These are phyloP conservation scores for Pilobolus umbonatus DNA, from an alignment of 192 early-diverging fungal genomes.

Conservation along the genomic window DNA sequence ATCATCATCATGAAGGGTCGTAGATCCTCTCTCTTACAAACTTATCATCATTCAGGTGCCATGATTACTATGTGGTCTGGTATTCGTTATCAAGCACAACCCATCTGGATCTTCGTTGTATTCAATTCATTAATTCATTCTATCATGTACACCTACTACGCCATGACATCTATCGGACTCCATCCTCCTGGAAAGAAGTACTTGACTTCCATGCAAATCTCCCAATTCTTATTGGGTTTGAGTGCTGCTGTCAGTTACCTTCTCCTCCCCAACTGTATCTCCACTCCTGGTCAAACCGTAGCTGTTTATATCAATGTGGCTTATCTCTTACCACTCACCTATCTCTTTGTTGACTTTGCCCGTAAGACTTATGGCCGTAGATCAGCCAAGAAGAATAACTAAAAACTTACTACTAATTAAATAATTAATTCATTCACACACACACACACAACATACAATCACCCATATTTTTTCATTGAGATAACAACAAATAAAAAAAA, in stretches of 20 bases:
- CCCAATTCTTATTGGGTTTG: constrained; percentile 76
- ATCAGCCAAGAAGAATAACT: too few relatives aligned
- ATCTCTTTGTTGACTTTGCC: constrained; percentile 79
- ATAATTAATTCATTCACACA: too few relatives aligned
- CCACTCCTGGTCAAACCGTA: constrained; percentile 43
- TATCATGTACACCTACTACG: constrained; percentile 85
- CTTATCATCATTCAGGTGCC: constrained; percentile 82
- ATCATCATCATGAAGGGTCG: constrained; percentile 80
- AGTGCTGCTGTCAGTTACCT: constrained; percentile 63
- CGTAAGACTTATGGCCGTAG: constrained; percentile 55
- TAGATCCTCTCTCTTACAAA: constrained; percentile 72
- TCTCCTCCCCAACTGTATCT: constrained; percentile 54
- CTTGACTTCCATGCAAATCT: constrained; percentile 77
- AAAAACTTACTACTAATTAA: too few relatives aligned
- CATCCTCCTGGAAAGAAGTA: constrained; percentile 78
- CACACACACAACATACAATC: too few relatives aligned
- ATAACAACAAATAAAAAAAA: too few relatives aligned
- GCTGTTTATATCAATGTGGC: constrained; percentile 60
- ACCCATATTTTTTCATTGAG: too few relatives aligned
- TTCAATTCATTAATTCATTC: constrained; percentile 88
- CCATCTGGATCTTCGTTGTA: constrained; percentile 79
- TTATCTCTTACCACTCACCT: constrained; percentile 72
- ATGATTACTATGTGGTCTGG: constrained; percentile 78
- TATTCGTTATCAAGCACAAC: constrained; percentile 62
- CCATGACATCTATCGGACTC: constrained; percentile 65